Evolutionary conservation across 192 early-diverging fungal genomes (phyloP).

Genomic region (Podila epigama): DNA sequence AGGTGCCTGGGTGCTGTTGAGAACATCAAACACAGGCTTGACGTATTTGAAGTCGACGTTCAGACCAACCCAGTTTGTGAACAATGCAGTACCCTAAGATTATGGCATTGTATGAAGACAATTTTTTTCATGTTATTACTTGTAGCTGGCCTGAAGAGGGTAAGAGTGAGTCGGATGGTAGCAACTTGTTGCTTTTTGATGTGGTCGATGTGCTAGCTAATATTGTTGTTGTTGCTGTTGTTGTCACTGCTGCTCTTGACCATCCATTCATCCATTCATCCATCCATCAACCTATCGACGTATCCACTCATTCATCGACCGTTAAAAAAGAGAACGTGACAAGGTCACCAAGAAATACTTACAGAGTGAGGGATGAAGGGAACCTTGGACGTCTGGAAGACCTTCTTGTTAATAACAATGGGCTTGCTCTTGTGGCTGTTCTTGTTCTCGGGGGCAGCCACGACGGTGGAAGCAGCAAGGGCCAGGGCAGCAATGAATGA

Average conservation of each 20-base stretch:
- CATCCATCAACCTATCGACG: too few relatives aligned
- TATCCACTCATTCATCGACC: too few relatives aligned
- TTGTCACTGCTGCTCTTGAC: too few relatives aligned
- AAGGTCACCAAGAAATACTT: too few relatives aligned
- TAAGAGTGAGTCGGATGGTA: too few relatives aligned
- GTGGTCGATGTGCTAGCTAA: not conserved
- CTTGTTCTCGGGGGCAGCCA: constrained; percentile 25
- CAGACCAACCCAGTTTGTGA: constrained; percentile 64
- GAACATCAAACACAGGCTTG: constrained; percentile 53
- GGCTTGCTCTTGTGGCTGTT: constrained; percentile 15
- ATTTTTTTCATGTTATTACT: too few relatives aligned
- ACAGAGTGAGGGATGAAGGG: constrained; percentile 57
- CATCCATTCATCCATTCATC: too few relatives aligned
- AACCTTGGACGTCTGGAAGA: constrained; percentile 51
- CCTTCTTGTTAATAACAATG: constrained; percentile 41
- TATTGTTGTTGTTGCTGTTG: too few relatives aligned
- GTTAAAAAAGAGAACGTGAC: too few relatives aligned
- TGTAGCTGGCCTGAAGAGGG: not conserved
- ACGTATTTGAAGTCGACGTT: constrained; percentile 65
- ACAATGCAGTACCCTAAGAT: constrained; percentile 21
- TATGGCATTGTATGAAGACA: not conserved
- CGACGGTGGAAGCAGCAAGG: constrained; percentile 23
- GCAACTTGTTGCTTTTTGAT: too few relatives aligned
- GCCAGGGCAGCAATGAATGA: constrained; percentile 23
- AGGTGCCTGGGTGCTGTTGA: constrained; percentile 51